Base-by-base conservation (phyloP, 805 yeast genomes). In the Yarrowia porcina region DNA sequence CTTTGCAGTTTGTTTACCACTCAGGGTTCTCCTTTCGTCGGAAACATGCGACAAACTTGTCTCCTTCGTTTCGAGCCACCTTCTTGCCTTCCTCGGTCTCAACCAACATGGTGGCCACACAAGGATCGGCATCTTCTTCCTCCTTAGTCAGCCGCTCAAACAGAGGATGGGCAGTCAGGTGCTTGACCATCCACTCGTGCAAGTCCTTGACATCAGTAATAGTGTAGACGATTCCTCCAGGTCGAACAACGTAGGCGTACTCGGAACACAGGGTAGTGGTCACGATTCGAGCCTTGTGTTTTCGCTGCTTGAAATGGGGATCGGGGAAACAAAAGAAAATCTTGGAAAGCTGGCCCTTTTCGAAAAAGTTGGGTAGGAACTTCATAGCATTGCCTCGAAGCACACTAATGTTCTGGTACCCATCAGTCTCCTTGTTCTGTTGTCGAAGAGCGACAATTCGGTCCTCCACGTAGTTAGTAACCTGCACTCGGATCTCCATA, bases 281-380 rank as follows among this genome's bases (percentile, higher is more conserved):
- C 67, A 94, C 83, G 71, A 94, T 94, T 78, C 99, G 82, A 7
- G 97, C 97, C 80, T 94, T 94, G 76, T 94, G 99, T 73, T 94
- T 94, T 72, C 98, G 82, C 75, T 90, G 96, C 74, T 94, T 94
- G 80, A 94, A 94, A 75, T 94, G 99, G 8, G 99, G 99, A 75
- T 94, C 99, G n/a, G 99, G 99, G 82, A 94, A 94, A 74, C 99
- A 94, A 78, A 94, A 94, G 77, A 94, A 94, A 83, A 94, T 89
- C 79, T 93, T 94, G 33, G 87, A 83, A 59, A 92, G 77, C 73
- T 91, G 97, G 7, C 85, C 85, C 74, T 87, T 87, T 64, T 80
- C 78, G 77, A 94, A 94, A 74, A 94, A 94, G 74, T 94, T 94
- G 21, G 99, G 98, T 66, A 91, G 76, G 71, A 94, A 94, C 75